phyloP scores from a whole-genome alignment of 108 stramenopile genomes.

The Hondaea fermentalgiana region DNA sequence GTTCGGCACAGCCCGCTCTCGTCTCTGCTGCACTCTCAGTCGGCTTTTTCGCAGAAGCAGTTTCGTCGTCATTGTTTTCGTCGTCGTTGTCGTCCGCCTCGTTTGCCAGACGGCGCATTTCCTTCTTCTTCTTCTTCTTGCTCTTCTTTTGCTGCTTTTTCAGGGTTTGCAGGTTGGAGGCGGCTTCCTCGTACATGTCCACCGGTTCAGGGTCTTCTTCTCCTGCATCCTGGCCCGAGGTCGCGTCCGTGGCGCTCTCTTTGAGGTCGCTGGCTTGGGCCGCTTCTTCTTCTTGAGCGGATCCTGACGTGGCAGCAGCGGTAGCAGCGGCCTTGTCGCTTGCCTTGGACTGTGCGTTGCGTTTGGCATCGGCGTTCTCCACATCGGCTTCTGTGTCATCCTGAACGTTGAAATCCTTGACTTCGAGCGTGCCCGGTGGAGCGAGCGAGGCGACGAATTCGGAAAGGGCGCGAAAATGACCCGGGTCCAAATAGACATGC shows the following conservation, averaged over 20 bases:
- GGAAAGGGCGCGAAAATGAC: conserved; percentile 61
- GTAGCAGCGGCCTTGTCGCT: neutral
- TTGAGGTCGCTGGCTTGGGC: neutral
- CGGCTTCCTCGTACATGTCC: neutral
- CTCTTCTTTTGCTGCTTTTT: conserved; percentile 68
- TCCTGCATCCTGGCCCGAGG: neutral
- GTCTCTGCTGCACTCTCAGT: neutral
- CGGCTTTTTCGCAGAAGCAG: neutral
- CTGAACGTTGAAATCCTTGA: conserved; percentile 48
- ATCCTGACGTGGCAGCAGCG: neutral
- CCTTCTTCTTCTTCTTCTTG: conserved; percentile 73
- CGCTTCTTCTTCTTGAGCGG: no score
- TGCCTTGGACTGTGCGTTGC: neutral
- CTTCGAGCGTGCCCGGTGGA: conserved; percentile 54
- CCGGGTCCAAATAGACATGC: conserved; percentile 63
- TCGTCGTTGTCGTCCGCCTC: conserved; percentile 37
- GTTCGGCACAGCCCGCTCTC: neutral
- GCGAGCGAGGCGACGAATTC: conserved; percentile 39
- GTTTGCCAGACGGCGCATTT: conserved; percentile 56
- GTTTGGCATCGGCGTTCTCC: neutral
- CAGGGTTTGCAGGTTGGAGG: conserved; percentile 24
- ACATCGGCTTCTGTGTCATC: neutral
- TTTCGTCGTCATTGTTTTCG: neutral
- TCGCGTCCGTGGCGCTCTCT: neutral
- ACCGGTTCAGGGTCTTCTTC: neutral